Conservation (phyloP, 345 rosid genomes). For the Corchorus olitorius region DNA sequence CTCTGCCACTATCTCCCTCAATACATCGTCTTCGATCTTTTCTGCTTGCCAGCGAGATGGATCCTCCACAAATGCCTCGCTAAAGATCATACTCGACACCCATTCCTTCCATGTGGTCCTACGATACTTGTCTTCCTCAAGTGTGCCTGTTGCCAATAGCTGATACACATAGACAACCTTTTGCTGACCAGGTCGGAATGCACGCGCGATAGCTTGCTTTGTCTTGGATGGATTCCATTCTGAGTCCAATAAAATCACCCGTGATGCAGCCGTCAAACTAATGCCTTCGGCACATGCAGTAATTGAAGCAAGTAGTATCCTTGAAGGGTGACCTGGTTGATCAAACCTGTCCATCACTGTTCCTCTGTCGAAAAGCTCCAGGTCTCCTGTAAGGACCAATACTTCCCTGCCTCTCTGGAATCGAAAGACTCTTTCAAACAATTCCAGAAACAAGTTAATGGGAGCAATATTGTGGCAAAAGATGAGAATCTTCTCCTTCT, state of each 20-base stretch:
- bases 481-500: constrained; percentile 72
- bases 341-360: constrained; percentile 81
- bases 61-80: constrained; percentile 89
- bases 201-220: constrained; percentile 92
- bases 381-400: constrained; percentile 75
- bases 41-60: constrained; percentile 90
- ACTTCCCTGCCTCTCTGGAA: constrained; percentile 85
- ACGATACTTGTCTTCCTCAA: constrained; percentile 85
- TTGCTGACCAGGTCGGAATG: constrained; percentile 89
- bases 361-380: constrained; percentile 88
- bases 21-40: constrained; percentile 84
- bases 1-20: constrained; percentile 85
- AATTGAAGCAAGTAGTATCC: constrained; percentile 77
- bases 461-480: constrained; percentile 98
- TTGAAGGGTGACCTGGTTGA: constrained; percentile 64
- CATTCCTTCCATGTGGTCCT: constrained; percentile 99
- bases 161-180: constrained; percentile 91
- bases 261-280: constrained; percentile 95
- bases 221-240: constrained; percentile 99
- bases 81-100: constrained; percentile 94
- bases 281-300: constrained; percentile 97
- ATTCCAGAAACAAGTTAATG: constrained; percentile 58
- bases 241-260: constrained; percentile 74
- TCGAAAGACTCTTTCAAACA: constrained; percentile 66
- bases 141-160: constrained; percentile 73